Percentiles rank a stretch among this genome's conserved stretches.
Conservation (phyloP, 352 stramenopile species). For the Peronospora belbahrii region DNA sequence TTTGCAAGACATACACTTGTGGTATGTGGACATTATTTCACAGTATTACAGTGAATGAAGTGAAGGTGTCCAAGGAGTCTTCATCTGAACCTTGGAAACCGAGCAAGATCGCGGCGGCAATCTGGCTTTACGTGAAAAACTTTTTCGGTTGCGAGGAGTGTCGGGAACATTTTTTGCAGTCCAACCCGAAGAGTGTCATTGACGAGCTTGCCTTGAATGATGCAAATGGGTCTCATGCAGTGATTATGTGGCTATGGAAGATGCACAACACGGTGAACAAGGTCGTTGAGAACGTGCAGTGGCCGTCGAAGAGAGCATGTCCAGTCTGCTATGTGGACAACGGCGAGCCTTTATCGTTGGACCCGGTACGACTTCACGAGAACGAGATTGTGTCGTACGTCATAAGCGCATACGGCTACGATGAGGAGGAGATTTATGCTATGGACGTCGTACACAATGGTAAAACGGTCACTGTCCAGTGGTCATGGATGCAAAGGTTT, state of each 20-base stretch:
- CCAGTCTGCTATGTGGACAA: slow-evolving; percentile 54
- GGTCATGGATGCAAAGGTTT: slow-evolving; percentile 35
- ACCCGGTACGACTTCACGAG: slow-evolving; percentile 36
- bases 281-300: slow-evolving; percentile 56
- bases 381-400: slow-evolving; percentile 52
- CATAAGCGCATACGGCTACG: slow-evolving; percentile 42
- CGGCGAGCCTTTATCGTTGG: slow-evolving; percentile 37
- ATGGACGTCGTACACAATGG: slow-evolving; percentile 46
- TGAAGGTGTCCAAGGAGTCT: slow-evolving; percentile 14
- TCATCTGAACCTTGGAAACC: slow-evolving; percentile 34
- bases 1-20: slow-evolving; percentile 77
- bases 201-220: slow-evolving; percentile 32
- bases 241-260: slow-evolving; percentile 69
- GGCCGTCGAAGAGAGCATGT: slow-evolving; percentile 47
- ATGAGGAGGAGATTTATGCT: slow-evolving; percentile 37
- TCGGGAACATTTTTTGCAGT: slow-evolving; percentile 56
- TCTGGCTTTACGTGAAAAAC: slow-evolving; percentile 64
- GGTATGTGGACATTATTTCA: slow-evolving; percentile 81
- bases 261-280: slow-evolving; percentile 85
- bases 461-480: slow-evolving; percentile 25
- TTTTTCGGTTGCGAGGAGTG: slow-evolving; percentile 84
- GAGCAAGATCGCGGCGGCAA: slow-evolving; percentile 46
- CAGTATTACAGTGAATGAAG: slow-evolving; percentile 45
- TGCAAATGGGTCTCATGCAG: slow-evolving; percentile 26
- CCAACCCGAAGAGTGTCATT: slow-evolving; percentile 58